phyloP scores from a whole-genome alignment of 1,284 basidiomycete species.

The Marasmius oreades region DNA sequence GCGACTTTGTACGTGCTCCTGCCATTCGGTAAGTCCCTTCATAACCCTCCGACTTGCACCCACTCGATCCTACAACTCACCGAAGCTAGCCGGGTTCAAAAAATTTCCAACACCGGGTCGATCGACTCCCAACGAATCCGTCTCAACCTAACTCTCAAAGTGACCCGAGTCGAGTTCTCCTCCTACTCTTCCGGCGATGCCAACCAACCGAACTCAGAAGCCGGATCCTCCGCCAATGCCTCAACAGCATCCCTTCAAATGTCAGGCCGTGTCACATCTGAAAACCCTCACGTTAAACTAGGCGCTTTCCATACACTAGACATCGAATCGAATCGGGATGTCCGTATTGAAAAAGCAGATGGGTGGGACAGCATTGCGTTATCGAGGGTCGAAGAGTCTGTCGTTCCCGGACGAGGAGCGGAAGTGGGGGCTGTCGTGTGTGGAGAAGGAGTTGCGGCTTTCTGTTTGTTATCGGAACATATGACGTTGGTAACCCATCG shows the following conservation, averaged over 20 bases:
- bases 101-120: slow-evolving; percentile 88
- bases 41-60: background rate
- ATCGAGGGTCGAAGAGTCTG: slow-evolving; percentile 82
- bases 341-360: slow-evolving; percentile 85
- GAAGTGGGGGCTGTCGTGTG: slow-evolving; percentile 97
- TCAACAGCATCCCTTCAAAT: slow-evolving; percentile 78
- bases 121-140: slow-evolving; percentile 89
- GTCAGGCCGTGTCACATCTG: slow-evolving; percentile 83
- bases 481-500: slow-evolving; percentile 95
- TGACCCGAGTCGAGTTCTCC: slow-evolving; percentile 68
- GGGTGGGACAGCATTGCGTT: slow-evolving; percentile 92
- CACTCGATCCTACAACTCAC: slow-evolving; percentile 9
- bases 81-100: slow-evolving; percentile 60
- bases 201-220: slow-evolving; percentile 40
- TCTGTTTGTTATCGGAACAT: slow-evolving; percentile 93
- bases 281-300: slow-evolving; percentile 91
- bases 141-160: slow-evolving; percentile 82
- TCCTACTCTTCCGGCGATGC: slow-evolving; percentile 51
- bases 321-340: slow-evolving; percentile 88
- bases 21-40: slow-evolving; percentile 70
- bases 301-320: slow-evolving; percentile 97
- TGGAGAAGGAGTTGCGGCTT: slow-evolving; percentile 92
- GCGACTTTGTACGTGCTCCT: slow-evolving; percentile 86
- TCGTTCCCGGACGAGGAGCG: slow-evolving; percentile 88
- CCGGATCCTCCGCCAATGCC: slow-evolving; percentile 34